Evolutionary conservation across 306 rosid species (phyloP), one percentile per base, ranked within the genome.

Genomic region (Vigna unguiculata): DNA sequence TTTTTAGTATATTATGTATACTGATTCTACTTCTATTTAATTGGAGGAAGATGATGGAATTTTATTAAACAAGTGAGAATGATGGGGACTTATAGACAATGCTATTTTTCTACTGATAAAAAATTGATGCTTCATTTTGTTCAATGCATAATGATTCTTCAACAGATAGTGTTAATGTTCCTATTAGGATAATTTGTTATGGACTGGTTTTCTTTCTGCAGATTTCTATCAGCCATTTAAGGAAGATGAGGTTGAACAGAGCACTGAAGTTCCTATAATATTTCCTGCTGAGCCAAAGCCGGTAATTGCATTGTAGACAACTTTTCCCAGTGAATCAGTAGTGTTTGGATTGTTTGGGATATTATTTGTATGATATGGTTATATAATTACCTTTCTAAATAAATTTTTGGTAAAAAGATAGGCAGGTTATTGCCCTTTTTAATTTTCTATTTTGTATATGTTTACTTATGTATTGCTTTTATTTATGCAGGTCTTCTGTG

Each of bases 171-270:
- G 78, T 41, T 36, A n/a, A 49, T 76, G 55, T 49, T 72, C 28
- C 25, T 72, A 5, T 46, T 66, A 24, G 41, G 49, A 34, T 53
- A 72, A 55, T 58, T 60, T 63, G 43, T 72, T 10, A 57, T 4
- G 68, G 75, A 52, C 19, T 75, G 76, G 48, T 66, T 9, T 69
- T 82, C 47, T 55, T 60, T 61, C 45, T 54, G 48, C 92, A 93
- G 97, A 93, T 87, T 86, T 93, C 80, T 93, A 90, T 73, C 92
- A 88, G 71, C 97, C 93, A 14, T 89, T 93, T 43, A 90, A 87
- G 92, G 92, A 90, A 85, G 97, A 93, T 69, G 96, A 90, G 54
- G 30, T 88, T 76, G 96, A 93, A 79, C 96, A 93, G 57, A 93
- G 96, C 86, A 90, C 96, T 0, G 96, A 87, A 85, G 97, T 93